Conservation (phyloP, 2,329 filamentous ascomycete species). For the Talaromyces sp. region DNA sequence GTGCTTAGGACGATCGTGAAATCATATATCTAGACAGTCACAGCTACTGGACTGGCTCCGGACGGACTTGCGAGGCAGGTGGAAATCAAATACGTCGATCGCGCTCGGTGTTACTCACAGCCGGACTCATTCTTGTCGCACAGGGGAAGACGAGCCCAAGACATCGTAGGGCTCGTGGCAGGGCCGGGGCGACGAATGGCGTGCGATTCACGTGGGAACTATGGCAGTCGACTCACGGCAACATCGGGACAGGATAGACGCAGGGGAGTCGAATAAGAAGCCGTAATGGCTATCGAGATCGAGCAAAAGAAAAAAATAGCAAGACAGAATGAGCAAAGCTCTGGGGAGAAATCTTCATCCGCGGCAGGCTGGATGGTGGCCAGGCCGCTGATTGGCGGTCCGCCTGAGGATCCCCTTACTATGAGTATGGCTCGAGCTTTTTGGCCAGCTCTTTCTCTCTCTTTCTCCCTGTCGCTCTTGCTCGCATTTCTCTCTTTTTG, state of each 20-base stretch:
- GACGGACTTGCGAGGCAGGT: too few species aligned
- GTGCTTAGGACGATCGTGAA: not conserved
- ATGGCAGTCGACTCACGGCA: not conserved
- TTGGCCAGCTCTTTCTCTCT: not conserved
- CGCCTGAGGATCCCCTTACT: not conserved
- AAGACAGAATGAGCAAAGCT: not conserved
- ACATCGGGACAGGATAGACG: not conserved
- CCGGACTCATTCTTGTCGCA: constrained; percentile 2
- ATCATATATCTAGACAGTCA: not conserved
- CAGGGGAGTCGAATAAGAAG: not conserved
- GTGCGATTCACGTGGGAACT: not conserved
- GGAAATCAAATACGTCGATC: not conserved
- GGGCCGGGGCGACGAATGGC: not conserved
- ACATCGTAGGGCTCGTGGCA: not conserved
- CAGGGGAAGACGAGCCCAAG: not conserved
- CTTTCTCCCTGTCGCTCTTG: not conserved
- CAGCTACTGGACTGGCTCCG: not conserved
- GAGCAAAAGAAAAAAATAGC: not conserved
- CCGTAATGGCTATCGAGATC: not conserved
- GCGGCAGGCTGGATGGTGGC: constrained; percentile 1
- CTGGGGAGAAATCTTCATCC: not conserved
- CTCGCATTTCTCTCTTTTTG: too few species aligned
- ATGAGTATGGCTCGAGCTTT: not conserved
- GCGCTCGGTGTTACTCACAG: not conserved
- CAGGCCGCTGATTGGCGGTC: constrained; percentile 2